A percentile compares a stretch with the other conserved stretches of the same genome.
phyloP scores from a whole-genome alignment of 768 basidiomycete genomes.

The Collybiopsis luxurians region DNA sequence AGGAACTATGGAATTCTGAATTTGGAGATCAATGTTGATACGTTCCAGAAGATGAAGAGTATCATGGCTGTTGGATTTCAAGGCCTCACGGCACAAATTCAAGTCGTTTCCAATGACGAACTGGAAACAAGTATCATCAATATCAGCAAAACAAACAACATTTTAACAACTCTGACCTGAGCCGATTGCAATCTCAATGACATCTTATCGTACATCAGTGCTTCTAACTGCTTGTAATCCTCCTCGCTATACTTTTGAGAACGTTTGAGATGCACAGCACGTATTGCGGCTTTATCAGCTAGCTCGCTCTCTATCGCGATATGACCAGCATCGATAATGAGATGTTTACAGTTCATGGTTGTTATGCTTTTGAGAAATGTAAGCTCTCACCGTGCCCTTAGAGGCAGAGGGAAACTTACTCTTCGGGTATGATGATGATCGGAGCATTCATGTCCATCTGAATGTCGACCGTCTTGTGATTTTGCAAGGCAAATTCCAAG shows the following conservation, averaged over 20 bases:
- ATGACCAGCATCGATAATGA: constrained; percentile 95
- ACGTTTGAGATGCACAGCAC: constrained; percentile 77
- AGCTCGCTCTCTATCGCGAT: constrained; percentile 91
- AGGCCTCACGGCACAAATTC: constrained; percentile 76
- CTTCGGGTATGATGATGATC: constrained; percentile 94
- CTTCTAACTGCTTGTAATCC: constrained; percentile 83
- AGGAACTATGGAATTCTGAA: constrained; percentile 92
- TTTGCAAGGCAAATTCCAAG: constrained; percentile 88
- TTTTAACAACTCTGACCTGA: constrained; percentile 58
- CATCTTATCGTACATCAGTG: constrained; percentile 94
- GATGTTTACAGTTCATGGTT: constrained; percentile 72
- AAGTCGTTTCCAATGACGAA: constrained; percentile 88
- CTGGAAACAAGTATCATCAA: constrained; percentile 52
- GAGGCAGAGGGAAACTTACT: constrained; percentile 43
- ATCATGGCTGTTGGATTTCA: constrained; percentile 53
- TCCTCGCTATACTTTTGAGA: constrained; percentile 82
- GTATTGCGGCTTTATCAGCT: constrained; percentile 77
- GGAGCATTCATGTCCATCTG: constrained; percentile 96
- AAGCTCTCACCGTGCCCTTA: background rate
- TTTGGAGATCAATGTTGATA: constrained; percentile 83
- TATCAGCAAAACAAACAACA: constrained; percentile 2
- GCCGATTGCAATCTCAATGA: constrained; percentile 81
- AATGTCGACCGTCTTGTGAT: constrained; percentile 95
- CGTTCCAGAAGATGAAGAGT: constrained; percentile 88
- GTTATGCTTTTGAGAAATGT: constrained; percentile 54